Percentiles rank a stretch among this genome's conserved stretches.
phyloP scores from a whole-genome alignment of 768 basidiomycete species.

The Gloeopeniophorella convolvens region DNA sequence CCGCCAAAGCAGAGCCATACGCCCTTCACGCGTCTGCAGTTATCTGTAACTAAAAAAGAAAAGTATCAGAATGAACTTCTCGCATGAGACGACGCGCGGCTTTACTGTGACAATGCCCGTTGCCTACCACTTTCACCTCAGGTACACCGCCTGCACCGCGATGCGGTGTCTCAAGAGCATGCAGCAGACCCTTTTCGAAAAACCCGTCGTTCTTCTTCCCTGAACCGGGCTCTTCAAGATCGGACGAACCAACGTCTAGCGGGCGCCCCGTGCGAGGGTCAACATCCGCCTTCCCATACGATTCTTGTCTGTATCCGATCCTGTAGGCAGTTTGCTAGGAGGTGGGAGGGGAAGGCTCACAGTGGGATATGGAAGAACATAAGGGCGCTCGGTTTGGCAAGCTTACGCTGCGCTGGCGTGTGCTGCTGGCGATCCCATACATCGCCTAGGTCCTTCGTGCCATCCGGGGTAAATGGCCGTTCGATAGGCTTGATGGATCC shows the following conservation, averaged over 20 bases:
- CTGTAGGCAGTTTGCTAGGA: background rate
- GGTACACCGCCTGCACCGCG: slow-evolving; percentile 38
- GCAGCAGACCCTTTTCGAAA: slow-evolving; percentile 74
- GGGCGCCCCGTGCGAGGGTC: slow-evolving; percentile 50
- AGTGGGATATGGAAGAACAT: slow-evolving; percentile 99
- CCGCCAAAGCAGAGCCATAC: slow-evolving; percentile 93
- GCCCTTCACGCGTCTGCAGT: slow-evolving; percentile 77
- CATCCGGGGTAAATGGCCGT: slow-evolving; percentile 80
- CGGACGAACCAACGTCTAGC: slow-evolving; percentile 65
- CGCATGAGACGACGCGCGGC: background rate
- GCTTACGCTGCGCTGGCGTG: slow-evolving; percentile 42
- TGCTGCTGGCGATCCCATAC: slow-evolving; percentile 66
- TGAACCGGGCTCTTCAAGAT: slow-evolving; percentile 52
- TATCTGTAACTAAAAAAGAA: slow-evolving; percentile 62
- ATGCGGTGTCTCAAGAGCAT: slow-evolving; percentile 66
- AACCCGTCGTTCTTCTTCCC: slow-evolving; percentile 74
- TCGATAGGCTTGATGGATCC: slow-evolving; percentile 65
- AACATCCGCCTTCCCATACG: slow-evolving; percentile 63
- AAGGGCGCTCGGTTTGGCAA: slow-evolving; percentile 91
- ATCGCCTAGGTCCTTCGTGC: slow-evolving; percentile 57
- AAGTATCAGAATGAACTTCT: slow-evolving; percentile 18
- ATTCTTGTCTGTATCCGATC: slow-evolving; percentile 50
- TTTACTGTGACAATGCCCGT: slow-evolving; percentile 87
- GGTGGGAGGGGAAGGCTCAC: slow-evolving; percentile 35
- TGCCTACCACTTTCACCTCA: slow-evolving; percentile 84